Base-by-base conservation (phyloP, 2,329 filamentous ascomycete species). In the Ceratocystis destructans region DNA sequence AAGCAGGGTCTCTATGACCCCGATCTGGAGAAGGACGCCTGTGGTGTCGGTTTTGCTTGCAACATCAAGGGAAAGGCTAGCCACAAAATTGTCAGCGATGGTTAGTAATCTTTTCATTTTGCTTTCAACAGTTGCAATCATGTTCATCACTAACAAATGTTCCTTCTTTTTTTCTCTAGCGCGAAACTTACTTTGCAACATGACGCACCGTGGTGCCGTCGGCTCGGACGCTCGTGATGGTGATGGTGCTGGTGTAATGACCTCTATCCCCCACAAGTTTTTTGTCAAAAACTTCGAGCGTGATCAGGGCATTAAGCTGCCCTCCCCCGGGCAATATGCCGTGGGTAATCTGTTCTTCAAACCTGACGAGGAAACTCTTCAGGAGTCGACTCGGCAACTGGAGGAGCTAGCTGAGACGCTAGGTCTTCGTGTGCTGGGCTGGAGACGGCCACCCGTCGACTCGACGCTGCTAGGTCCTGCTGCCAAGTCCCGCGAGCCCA, bases 31-130 rank as follows among this genome's bases (percentile, higher is more conserved):
- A 97, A 97, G 78, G 94, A 99, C 92, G 92, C 94, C 71, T 99
- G 94, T 75, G 94, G 94, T 89, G 94, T 99, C 74, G 94, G 94
- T 76, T 99, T 99, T 78, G 90, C 93, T 78, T 96, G 93, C 80
- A 89, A 97, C 77, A 97, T 97, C 78, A 97, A 97, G 82, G 94
- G 94, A 80, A 88, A 89, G 77, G 78, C 92, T 70, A 97, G 92
- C 81, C 94, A 97, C 83, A 99, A 97, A 76, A 97, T 97, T 74
- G 88, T 97, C 70, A 96, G 89, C 78, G 93, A 97, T 96, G 93
- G 90, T 94, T 96, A 93, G 90, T 94, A 77, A 79, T 86, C 78
- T 33, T 59, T 15, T 57, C 53, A 12, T 8, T 59, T n/a, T n/a
- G 12, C 53, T 59, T 37, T 12, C 5, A 1, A 28, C 5, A 10